phyloP scores from a whole-genome alignment of 139 green algal species.

The Nannochloris sp. region DNA sequence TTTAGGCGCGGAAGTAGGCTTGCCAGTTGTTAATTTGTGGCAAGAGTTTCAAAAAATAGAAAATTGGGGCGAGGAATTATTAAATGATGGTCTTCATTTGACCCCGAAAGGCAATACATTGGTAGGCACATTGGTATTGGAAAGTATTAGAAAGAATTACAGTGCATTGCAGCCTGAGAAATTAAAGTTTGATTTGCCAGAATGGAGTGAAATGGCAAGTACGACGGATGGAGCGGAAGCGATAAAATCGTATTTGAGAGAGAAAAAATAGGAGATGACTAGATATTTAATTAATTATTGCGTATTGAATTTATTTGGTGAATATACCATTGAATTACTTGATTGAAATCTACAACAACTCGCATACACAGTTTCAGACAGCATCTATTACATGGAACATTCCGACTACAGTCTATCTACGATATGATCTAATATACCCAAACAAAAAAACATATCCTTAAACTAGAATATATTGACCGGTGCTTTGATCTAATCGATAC shows the following conservation, averaged over 20 bases:
- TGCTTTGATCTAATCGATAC: slow-evolving; percentile 21
- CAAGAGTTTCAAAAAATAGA: slow-evolving; percentile 35
- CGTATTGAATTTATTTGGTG: no score
- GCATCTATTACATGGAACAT: neutral
- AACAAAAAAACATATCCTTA: no score
- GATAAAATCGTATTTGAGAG: neutral
- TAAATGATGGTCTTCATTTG: slow-evolving; percentile 72
- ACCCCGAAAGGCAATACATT: slow-evolving; percentile 40
- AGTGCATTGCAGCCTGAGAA: slow-evolving; percentile 35
- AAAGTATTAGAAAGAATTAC: slow-evolving; percentile 28
- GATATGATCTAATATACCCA: no score
- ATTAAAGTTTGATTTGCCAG: neutral
- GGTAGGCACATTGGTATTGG: slow-evolving; percentile 36
- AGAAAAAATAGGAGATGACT: neutral
- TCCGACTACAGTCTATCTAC: neutral
- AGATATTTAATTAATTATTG: neutral
- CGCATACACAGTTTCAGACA: no score
- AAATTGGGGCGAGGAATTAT: slow-evolving; percentile 21
- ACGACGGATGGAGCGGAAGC: neutral
- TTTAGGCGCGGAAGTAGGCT: slow-evolving; percentile 26
- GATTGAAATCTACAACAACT: no score
- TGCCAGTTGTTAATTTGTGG: slow-evolving; percentile 68
- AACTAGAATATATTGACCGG: slow-evolving; percentile 3
- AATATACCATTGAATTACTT: no score
- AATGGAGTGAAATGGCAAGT: neutral